Conservation (phyloP, 179 eudicot species). For the Beta lomatogona region DNA sequence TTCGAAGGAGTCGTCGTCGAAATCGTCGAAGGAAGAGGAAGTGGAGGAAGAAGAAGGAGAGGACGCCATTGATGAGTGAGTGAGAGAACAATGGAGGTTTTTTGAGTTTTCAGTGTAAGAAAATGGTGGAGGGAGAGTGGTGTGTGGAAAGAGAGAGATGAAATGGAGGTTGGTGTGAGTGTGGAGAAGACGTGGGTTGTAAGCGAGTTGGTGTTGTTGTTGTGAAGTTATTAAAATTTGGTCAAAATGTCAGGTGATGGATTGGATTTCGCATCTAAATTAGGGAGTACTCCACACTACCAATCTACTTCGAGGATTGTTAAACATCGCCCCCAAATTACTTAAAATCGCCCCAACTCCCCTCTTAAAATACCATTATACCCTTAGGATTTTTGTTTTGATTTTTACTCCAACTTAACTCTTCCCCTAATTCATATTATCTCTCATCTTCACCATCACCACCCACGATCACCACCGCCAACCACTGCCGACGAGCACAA, state of each 20-base stretch:
- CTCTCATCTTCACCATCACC: no score
- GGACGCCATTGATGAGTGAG: conserved; percentile 13
- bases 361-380: no score
- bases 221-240: neutral
- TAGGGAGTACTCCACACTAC: neutral
- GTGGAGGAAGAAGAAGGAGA: conserved; percentile 11
- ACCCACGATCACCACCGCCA: no score
- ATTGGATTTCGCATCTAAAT: neutral
- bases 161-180: conserved; percentile 12
- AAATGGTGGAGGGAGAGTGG: neutral
- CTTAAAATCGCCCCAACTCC: no score
- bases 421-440: no score
- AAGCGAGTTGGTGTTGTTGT: neutral
- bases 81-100: conserved; percentile 13
- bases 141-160: neutral
- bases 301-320: no score
- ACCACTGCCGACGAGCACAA: no score
- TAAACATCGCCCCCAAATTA: no score
- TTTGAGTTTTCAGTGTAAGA: neutral
- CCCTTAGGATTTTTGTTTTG: no score
- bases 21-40: conserved; percentile 59
- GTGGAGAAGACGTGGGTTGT: conserved; percentile 19
- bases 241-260: neutral
- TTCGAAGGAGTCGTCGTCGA: conserved; percentile 83
- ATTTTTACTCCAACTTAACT: no score